Evolutionary conservation across 495 filamentous ascomycete species (phyloP).

Genomic region (Chaetomidium leptoderma): DNA sequence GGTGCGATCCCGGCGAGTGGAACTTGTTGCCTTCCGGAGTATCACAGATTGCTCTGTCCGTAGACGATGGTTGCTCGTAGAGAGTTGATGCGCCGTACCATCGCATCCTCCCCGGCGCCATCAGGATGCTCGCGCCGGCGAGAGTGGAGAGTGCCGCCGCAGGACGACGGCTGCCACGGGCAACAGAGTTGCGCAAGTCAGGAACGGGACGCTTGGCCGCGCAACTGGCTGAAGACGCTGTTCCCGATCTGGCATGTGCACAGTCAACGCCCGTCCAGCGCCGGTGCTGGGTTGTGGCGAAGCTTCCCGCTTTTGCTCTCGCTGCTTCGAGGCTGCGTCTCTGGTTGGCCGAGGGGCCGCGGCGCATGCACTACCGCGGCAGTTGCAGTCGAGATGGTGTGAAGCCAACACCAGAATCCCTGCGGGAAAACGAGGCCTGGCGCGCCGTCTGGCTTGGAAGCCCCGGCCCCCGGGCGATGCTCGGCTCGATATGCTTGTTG

Average conservation of each 20-base stretch:
- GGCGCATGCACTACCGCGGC: slow-evolving; percentile 21
- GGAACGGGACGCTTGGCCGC: neutral
- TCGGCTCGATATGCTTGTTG: slow-evolving; percentile 7
- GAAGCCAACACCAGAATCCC: neutral
- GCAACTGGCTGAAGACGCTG: slow-evolving; percentile 2
- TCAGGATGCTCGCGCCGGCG: neutral
- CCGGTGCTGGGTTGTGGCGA: slow-evolving; percentile 22
- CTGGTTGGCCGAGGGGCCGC: slow-evolving; percentile 22
- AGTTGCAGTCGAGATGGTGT: slow-evolving; percentile 24
- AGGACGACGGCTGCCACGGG: slow-evolving; percentile 1
- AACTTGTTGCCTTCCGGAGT: too few relatives aligned
- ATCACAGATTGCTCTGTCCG: too few relatives aligned
- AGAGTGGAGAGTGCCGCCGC: neutral
- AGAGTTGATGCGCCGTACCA: neutral
- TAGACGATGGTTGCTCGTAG: neutral
- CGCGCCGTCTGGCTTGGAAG: too few relatives aligned
- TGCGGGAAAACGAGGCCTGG: neutral
- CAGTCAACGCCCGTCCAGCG: neutral
- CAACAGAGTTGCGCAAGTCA: slow-evolving; percentile 6
- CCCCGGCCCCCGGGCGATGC: neutral
- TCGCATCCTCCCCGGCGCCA: neutral
- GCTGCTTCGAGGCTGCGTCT: neutral
- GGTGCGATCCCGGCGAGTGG: too few relatives aligned
- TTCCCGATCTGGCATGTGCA: slow-evolving; percentile 9
- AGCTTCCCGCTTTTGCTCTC: slow-evolving; percentile 18